Percentiles rank a stretch among this genome's conserved stretches.
These are phyloP conservation scores for Citrus reticulata DNA, from an alignment of 345 rosid species.

Conservation along the genomic window DNA sequence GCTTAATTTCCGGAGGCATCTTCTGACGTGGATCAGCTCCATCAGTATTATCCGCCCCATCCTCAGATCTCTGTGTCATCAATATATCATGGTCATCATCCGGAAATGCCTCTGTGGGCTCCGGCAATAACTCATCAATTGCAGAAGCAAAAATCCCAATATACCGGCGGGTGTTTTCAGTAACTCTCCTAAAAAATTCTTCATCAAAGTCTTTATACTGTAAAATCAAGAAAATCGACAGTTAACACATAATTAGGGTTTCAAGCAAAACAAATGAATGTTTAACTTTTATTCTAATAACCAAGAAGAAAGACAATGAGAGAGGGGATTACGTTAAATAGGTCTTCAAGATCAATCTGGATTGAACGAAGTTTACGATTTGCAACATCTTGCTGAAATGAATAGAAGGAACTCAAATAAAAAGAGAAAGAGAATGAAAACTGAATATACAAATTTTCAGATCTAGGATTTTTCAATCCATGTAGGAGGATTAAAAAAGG, in stretches of 20 bases:
- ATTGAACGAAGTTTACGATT: slow-evolving; percentile 72
- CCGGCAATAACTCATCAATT: slow-evolving; percentile 80
- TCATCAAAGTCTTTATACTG: slow-evolving; percentile 72
- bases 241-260: slow-evolving; percentile 11
- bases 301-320: neutral
- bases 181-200: slow-evolving; percentile 65
- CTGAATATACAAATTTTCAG: neutral
- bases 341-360: slow-evolving; percentile 77
- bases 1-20: slow-evolving; percentile 89
- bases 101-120: slow-evolving; percentile 77
- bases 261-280: neutral
- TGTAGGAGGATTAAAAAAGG: neutral
- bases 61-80: slow-evolving; percentile 91
- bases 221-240: neutral
- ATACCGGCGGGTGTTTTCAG: slow-evolving; percentile 88
- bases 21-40: slow-evolving; percentile 67
- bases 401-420: slow-evolving; percentile 1
- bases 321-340: slow-evolving; percentile 52
- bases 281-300: neutral
- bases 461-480: slow-evolving; percentile 13
- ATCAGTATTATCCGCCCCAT: slow-evolving; percentile 47
- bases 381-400: slow-evolving; percentile 78
- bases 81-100: slow-evolving; percentile 88
- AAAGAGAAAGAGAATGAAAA: neutral
- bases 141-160: slow-evolving; percentile 70